Evolutionary conservation across 331 rosid genomes (phyloP), one percentile per base, ranked within the genome.

Genomic region (Malus hybrid): DNA sequence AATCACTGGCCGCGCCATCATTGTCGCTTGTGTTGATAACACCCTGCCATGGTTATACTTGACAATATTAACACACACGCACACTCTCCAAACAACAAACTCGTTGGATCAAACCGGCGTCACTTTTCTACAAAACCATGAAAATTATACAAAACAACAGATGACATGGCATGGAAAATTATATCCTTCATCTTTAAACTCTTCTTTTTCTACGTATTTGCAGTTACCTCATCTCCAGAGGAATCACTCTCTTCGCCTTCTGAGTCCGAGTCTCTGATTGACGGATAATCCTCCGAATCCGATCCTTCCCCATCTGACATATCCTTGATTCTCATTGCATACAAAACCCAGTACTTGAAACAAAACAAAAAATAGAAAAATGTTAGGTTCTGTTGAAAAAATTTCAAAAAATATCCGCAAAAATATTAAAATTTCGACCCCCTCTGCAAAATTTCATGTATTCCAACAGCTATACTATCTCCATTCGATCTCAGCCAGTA

Each of bases 11-110:
- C 72, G 39, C 24, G 55, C 36, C 61, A 59, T 44, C 69, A 36
- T 20, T 36, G 33, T 31, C 12, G 22, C 57, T 78, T 34, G 80
- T 12, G n/a, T 78, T 55, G 19, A 28, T 80, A 70, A 14, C 20
- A 6, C 55, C 98, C 98, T 93, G 85, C 66, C 28, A 81, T 18
- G 52, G 76, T 65, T 70, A 80, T 31, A 65, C 80, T 46, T 22
- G 55, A 71, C 48, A 79, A 75, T 48, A 29, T 86, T 28, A 73
- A 61, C 69, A 74, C 34, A 42, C 34, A 42, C 48, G 1, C 48
- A 42, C 48, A 39, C 29, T 33, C 48, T 42, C 36, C 29, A 76
- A 71, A 32, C 54, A 33, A 20, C 0, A 33, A 20, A 10, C 22
- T 70, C 2, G 1, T 19, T 6, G 32, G 32, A 6, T 5, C 31